phyloP scores from a whole-genome alignment of 306 rosid species.

The Corylus heterophylla region DNA sequence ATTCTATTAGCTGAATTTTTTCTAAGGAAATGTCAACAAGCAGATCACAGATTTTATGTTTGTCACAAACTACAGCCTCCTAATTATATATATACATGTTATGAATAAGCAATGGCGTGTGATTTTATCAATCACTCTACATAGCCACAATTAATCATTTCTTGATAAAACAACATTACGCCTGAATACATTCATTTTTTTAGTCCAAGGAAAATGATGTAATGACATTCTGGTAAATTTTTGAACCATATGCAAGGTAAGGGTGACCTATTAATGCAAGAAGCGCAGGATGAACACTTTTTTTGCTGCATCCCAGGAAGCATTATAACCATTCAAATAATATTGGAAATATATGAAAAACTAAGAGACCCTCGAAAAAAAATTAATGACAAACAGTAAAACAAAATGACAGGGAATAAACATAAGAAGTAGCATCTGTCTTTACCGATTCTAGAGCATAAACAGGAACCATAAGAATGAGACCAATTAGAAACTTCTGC shows the following conservation, averaged over 20 bases:
- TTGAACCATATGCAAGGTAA: neutral
- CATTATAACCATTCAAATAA: neutral
- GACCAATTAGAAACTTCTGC: conserved; percentile 97
- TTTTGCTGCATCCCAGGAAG: neutral
- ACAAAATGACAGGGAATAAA: conserved; percentile 1
- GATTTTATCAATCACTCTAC: too few relatives aligned
- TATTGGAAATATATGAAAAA: neutral
- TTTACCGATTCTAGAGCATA: conserved; percentile 93
- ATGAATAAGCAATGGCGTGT: neutral
- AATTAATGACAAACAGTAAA: conserved; percentile 10
- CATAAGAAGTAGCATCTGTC: conserved; percentile 20
- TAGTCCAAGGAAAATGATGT: neutral
- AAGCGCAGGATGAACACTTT: neutral
- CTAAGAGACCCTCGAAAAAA: neutral
- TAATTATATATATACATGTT: neutral
- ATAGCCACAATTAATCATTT: too few relatives aligned
- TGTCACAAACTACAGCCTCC: neutral
- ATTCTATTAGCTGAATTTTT: neutral
- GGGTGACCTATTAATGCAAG: neutral
- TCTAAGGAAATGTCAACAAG: neutral
- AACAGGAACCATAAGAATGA: conserved; percentile 97
- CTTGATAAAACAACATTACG: neutral
- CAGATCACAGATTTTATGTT: neutral
- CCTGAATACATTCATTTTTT: neutral
- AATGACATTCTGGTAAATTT: neutral